These are phyloP conservation scores for Cystobasidium pallidum DNA, from an alignment of 1,284 basidiomycete species.

Conservation along the genomic window DNA sequence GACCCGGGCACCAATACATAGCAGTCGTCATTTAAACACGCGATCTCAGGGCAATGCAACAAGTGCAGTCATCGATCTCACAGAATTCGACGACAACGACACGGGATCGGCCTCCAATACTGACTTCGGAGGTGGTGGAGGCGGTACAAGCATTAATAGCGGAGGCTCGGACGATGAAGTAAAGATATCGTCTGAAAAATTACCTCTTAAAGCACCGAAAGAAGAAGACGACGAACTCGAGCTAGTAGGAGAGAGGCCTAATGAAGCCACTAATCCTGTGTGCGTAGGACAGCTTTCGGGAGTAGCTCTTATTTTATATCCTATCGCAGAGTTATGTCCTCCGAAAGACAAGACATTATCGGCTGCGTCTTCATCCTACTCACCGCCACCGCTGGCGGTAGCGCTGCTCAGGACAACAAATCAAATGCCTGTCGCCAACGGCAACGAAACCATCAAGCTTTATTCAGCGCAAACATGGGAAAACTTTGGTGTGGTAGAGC, in stretches of 20 bases:
- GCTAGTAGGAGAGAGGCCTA: constrained; percentile 32
- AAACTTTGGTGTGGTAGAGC: constrained; percentile 79
- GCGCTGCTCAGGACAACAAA: constrained; percentile 59
- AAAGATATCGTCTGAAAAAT: constrained; percentile 24
- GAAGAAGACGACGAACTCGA: constrained; percentile 37
- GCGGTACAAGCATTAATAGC: constrained; percentile 2
- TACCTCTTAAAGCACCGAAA: constrained; percentile 11
- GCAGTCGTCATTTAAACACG: neutral
- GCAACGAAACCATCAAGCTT: constrained; percentile 79
- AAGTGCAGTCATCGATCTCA: constrained; percentile 32
- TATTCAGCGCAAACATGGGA: constrained; percentile 67
- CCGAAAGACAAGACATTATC: constrained; percentile 55
- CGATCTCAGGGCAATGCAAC: neutral
- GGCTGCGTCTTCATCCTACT: constrained; percentile 49
- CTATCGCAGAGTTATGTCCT: constrained; percentile 69
- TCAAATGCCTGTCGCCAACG: constrained; percentile 61
- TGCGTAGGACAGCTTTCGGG: constrained; percentile 84
- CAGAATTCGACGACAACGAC: constrained; percentile 35
- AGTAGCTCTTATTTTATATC: constrained; percentile 82
- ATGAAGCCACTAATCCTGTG: constrained; percentile 57
- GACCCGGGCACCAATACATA: neutral
- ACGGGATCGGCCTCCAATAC: constrained; percentile 4
- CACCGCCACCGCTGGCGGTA: constrained; percentile 50
- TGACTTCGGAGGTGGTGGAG: neutral
- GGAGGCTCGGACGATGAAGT: constrained; percentile 28